Evolutionary conservation across 495 filamentous ascomycete genomes (phyloP).

Genomic region (Aspergillus homomorphus): DNA sequence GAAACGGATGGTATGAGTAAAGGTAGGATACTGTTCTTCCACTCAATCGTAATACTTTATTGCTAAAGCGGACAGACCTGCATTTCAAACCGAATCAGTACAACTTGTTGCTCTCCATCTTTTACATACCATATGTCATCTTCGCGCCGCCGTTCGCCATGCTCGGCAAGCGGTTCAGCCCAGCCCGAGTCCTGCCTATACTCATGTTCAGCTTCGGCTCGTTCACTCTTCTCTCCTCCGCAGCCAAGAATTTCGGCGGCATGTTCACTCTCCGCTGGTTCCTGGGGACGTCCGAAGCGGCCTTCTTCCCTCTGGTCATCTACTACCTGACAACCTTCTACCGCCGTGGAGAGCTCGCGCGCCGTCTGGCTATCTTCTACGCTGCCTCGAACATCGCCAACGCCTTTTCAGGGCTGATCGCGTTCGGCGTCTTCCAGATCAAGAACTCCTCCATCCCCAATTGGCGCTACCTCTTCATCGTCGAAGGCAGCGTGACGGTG

Average conservation of each 20-base stretch:
- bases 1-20: slow-evolving; percentile 58
- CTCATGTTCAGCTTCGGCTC: slow-evolving; percentile 67
- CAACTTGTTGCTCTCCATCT: slow-evolving; percentile 68
- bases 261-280: slow-evolving; percentile 57
- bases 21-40: slow-evolving; percentile 27
- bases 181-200: slow-evolving; percentile 59
- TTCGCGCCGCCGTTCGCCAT: slow-evolving; percentile 65
- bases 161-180: slow-evolving; percentile 65
- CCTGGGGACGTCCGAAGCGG: slow-evolving; percentile 69
- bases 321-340: slow-evolving; percentile 66
- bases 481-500: slow-evolving; percentile 65
- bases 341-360: slow-evolving; percentile 69
- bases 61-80: slow-evolving; percentile 36
- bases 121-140: slow-evolving; percentile 76
- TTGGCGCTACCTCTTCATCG: slow-evolving; percentile 77
- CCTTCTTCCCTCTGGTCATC: slow-evolving; percentile 70
- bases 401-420: slow-evolving; percentile 70
- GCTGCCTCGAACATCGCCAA: slow-evolving; percentile 71
- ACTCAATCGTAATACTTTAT: background rate
- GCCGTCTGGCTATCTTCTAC: slow-evolving; percentile 75
- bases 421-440: slow-evolving; percentile 76
- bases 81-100: slow-evolving; percentile 62
- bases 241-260: slow-evolving; percentile 59
- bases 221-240: slow-evolving; percentile 54
- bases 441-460: slow-evolving; percentile 46